Percentiles rank a stretch among this genome's conserved stretches.
Conservation (phyloP, 371 early-diverging fungal genomes). For the Mortierella sp. region DNA sequence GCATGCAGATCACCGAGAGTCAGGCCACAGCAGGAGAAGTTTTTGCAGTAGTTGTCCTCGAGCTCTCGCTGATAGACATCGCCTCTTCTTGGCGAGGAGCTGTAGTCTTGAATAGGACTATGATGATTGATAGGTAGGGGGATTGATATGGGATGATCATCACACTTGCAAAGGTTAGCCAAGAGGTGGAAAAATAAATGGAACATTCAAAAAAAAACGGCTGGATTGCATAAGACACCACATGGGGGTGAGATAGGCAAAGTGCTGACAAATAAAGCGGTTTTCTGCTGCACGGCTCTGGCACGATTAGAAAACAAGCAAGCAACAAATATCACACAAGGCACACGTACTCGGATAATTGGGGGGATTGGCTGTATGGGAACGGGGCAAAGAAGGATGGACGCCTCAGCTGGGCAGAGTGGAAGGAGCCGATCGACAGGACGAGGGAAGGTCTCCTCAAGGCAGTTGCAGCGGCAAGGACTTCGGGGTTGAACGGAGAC, state of each 20-base stretch:
- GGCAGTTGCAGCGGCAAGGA: slow-evolving; percentile 51
- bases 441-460: slow-evolving; percentile 49
- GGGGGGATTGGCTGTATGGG: slow-evolving; percentile 51
- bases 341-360: slow-evolving; percentile 47
- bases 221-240: not conserved
- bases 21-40: slow-evolving; percentile 93
- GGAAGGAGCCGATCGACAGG: slow-evolving; percentile 53
- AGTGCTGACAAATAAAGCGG: not conserved
- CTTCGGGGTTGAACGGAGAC: slow-evolving; percentile 44
- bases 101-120: slow-evolving; percentile 36
- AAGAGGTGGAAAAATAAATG: not conserved
- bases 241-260: not conserved
- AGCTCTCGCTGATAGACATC: slow-evolving; percentile 84
- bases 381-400: slow-evolving; percentile 55
- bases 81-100: slow-evolving; percentile 57
- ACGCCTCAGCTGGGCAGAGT: slow-evolving; percentile 51
- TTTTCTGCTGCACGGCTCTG: not conserved
- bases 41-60: slow-evolving; percentile 89
- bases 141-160: not conserved
- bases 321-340: too few species aligned
- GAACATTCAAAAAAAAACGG: not conserved
- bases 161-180: not conserved
- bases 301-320: not conserved
- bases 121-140: not conserved
- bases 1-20: slow-evolving; percentile 88